Base-by-base conservation (phyloP, 306 rosid genomes). In the Ochetophila trinervis region DNA sequence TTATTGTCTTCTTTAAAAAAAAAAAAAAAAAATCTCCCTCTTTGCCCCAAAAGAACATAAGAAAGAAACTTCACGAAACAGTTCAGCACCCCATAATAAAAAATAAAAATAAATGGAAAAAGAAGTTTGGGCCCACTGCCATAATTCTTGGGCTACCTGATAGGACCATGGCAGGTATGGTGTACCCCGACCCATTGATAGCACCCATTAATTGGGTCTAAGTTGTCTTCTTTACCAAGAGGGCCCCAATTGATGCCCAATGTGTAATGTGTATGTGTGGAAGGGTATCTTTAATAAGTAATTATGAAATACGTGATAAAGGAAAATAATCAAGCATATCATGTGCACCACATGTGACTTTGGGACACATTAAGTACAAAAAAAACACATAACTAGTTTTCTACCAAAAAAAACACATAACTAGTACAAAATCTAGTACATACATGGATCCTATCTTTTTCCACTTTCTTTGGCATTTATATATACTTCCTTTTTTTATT, bases 301-400 rank as follows among this genome's bases (percentile, higher is more conserved):
- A 67, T 59, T 32, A 67, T 65, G 6, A 24, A 20, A 13, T 21
- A 32, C 61, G 71, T 57, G 51, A 36, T 70, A 68, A 73, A 65
- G 62, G 19, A 66, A 40, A 40, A 2, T 8, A 37, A 32, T 71
- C 77, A 78, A 74, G 75, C 86, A 85, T 68, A 37, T 82, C 87
- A 85, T 79, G 87, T 77, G 83, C 76, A 47, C 51, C 52, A 42
- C 80, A 74, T 74, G 78, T 78, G 80, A 67, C 71, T 40, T 58
- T 73, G 58, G 69, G 76, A 53, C 64, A 68, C 62, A 68, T 62
- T 66, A 47, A 77, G 61, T 57, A 53, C 80, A 14, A 53, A 58
- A 62, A 78, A 55, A 67, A 36, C 42, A 36, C 42, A 36, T n/a
- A n/a, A n/a, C n/a, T n/a, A n/a, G n/a, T n/a, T n/a, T n/a, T n/a